Evolutionary conservation across 306 rosid genomes (phyloP).

Genomic region (Chamaecrista fasciculata): DNA sequence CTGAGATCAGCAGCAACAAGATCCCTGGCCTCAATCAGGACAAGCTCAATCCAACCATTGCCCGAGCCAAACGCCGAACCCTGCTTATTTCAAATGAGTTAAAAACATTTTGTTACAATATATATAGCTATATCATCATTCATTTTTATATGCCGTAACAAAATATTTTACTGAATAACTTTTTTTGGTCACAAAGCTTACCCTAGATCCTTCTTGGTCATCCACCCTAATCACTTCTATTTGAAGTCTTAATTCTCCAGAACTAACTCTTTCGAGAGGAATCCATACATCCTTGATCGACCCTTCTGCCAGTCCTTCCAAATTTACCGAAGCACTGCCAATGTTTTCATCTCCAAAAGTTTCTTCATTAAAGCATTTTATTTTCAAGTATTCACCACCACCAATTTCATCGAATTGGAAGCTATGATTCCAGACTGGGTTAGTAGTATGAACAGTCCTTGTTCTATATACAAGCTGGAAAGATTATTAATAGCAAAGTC

Average conservation of each 20-base stretch:
- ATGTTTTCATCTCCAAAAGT: slow-evolving; percentile 75
- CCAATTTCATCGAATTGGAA: slow-evolving; percentile 86
- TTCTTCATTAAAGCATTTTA: slow-evolving; percentile 71
- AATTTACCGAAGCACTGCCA: slow-evolving; percentile 87
- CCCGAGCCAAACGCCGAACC: slow-evolving; percentile 43
- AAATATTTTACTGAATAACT: slow-evolving; percentile 22
- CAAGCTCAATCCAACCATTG: slow-evolving; percentile 87
- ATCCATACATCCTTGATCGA: slow-evolving; percentile 78
- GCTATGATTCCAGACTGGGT: slow-evolving; percentile 73
- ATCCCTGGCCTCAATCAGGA: slow-evolving; percentile 82
- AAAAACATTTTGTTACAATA: slow-evolving; percentile 17
- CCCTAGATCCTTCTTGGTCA: slow-evolving; percentile 76
- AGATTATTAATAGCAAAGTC: slow-evolving; percentile 22
- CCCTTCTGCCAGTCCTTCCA: slow-evolving; percentile 85
- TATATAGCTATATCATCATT: neutral
- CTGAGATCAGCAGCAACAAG: slow-evolving; percentile 93
- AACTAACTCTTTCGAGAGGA: slow-evolving; percentile 87
- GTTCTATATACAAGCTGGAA: slow-evolving; percentile 68
- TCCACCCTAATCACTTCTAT: slow-evolving; percentile 71
- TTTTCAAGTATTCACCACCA: slow-evolving; percentile 76
- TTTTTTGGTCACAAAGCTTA: slow-evolving; percentile 36
- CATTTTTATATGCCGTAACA: slow-evolving; percentile 1
- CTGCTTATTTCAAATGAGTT: slow-evolving; percentile 40
- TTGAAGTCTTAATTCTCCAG: slow-evolving; percentile 88
- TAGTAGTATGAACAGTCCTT: slow-evolving; percentile 46